These are phyloP conservation scores for Chaetothyriales sp. DNA, from an alignment of 2,329 filamentous ascomycete genomes.

Conservation along the genomic window DNA sequence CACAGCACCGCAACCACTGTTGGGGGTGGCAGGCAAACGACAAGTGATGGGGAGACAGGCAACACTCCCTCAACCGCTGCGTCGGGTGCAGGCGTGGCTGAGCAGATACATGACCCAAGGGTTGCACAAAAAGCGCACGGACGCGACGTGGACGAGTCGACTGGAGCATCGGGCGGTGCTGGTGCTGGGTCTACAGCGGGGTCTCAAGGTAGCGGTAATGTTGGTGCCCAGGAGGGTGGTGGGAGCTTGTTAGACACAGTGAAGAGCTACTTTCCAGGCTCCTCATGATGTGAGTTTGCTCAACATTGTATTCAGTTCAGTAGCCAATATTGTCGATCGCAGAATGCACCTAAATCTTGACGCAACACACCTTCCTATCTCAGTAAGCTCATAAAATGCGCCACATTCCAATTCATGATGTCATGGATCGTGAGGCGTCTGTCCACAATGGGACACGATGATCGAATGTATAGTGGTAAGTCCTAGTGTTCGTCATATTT, in stretches of 20 bases:
- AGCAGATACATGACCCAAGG: constrained; percentile 7
- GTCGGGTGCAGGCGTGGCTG: constrained; percentile 2
- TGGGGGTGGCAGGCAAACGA: neutral
- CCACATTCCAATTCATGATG: too few species aligned
- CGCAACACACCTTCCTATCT: too few species aligned
- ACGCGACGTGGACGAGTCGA: too few species aligned
- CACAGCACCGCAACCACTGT: constrained; percentile 1
- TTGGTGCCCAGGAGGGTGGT: neutral
- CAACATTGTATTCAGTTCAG: too few species aligned
- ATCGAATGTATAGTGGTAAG: too few species aligned
- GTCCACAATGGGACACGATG: too few species aligned
- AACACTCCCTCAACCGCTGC: constrained; percentile 1
- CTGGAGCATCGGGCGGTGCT: constrained; percentile 5
- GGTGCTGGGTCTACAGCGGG: constrained; percentile 2
- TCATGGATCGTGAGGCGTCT: too few species aligned
- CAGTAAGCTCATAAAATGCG: too few species aligned
- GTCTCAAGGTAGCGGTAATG: constrained; percentile 4
- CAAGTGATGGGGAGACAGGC: neutral
- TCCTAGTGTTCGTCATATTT: too few species aligned
- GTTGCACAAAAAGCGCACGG: constrained; percentile 7
- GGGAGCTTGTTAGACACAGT: neutral
- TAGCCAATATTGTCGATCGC: too few species aligned
- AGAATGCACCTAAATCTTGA: too few species aligned
- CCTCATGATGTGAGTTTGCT: neutral
- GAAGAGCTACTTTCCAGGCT: neutral